Evolutionary conservation across 1,284 basidiomycete genomes (phyloP), one percentile per base, ranked within the genome.

Genomic region (Apiotrichum mycotoxinovorans): DNA sequence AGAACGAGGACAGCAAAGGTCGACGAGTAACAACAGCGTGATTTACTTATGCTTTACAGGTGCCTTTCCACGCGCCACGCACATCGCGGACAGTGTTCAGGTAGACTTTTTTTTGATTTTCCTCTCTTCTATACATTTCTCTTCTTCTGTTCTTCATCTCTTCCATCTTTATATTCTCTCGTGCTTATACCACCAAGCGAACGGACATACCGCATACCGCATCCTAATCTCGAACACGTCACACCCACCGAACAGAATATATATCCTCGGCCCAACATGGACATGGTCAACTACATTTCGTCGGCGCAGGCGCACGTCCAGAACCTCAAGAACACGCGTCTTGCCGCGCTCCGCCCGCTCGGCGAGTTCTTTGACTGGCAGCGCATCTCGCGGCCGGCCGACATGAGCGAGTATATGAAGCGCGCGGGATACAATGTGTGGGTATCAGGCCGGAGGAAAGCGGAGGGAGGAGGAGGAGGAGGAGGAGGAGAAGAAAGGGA

Each of bases 331-430:
- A 87, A 94, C 79, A 89, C 91, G 23, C 84, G 86, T 58, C 82
- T 96, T 57, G 89, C 89, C 50, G 84, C 86, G 27, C 81, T 97
- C 58, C 84, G 92, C 57, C 83, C 88, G 2, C 84, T 88, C 1
- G 77, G 79, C 55, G 91, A 95, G 66, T 79, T 78, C 66, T 95
- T 98, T 72, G 93, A 98, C 80, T 82, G 85, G 68, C 87, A 93
- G 68, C 85, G 92, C 49, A 79, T 98, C 60, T 93, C 91, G 26
- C 80, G 87, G 65, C 80, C 80, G 11, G 70, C 71, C 47, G 79
- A 94, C 85, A 61, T 85, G 83, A 80, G 80, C 66, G 80, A 82
- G 65, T 80, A 78, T 47, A 79, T 69, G 60, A 66, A 71, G 61
- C 57, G 70, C 26, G 72, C 70, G 17, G 61, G 65, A 22, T 72